Evolutionary conservation across 1,284 basidiomycete genomes (phyloP).

Genomic region (Serendipita sp.): DNA sequence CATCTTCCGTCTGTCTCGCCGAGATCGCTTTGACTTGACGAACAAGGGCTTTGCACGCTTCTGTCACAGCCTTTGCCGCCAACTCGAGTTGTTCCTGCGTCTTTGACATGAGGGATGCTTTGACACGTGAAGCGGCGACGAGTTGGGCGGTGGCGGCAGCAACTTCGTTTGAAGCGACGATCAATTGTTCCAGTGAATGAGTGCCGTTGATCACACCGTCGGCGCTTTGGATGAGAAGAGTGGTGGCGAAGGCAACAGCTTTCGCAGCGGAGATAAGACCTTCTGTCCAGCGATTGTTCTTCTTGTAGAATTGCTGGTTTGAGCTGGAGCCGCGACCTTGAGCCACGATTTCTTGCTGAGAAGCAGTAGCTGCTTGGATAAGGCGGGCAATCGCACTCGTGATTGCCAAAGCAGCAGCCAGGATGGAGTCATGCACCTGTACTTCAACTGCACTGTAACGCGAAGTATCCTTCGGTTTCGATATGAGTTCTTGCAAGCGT

Average conservation of each 20-base stretch:
- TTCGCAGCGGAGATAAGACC: constrained; percentile 97
- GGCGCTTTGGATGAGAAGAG: constrained; percentile 89
- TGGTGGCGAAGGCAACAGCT: constrained; percentile 95
- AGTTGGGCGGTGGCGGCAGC: constrained; percentile 94
- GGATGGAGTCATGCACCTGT: constrained; percentile 96
- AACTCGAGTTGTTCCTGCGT: constrained; percentile 93
- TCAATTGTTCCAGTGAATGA: constrained; percentile 94
- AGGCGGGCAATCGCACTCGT: constrained; percentile 89
- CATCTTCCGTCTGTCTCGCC: constrained; percentile 66
- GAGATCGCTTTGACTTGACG: constrained; percentile 93
- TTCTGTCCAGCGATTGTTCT: constrained; percentile 99
- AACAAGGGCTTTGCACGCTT: constrained; percentile 96
- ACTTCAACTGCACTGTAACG: constrained; percentile 84
- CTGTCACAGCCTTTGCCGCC: constrained; percentile 94
- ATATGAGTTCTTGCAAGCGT: constrained; percentile 80
- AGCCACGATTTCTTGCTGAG: constrained; percentile 94
- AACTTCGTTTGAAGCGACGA: constrained; percentile 98
- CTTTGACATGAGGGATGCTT: constrained; percentile 96
- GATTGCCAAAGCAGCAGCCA: constrained; percentile 86
- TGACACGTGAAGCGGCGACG: constrained; percentile 95
- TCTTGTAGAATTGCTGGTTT: constrained; percentile 96
- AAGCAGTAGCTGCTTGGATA: constrained; percentile 92
- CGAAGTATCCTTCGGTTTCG: constrained; percentile 69
- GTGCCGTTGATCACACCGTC: constrained; percentile 96
- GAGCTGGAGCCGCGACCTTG: constrained; percentile 87